Evolutionary conservation across 441 rosid species (phyloP).

Genomic region (Sinapis alba): DNA sequence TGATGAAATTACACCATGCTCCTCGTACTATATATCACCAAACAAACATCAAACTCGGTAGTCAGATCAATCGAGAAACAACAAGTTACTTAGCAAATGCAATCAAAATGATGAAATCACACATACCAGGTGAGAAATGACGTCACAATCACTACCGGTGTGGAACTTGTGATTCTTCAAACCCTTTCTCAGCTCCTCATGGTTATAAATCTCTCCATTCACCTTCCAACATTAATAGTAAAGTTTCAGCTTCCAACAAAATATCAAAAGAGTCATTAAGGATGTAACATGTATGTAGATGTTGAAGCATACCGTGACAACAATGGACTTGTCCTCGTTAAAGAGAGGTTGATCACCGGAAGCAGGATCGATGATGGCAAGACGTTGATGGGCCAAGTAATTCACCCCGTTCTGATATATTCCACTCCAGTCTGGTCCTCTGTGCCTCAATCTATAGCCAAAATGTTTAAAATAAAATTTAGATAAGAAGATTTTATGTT

Average conservation of each 20-base stretch:
- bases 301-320: conserved; percentile 58
- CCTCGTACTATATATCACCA: no score
- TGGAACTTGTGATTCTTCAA: conserved; percentile 70
- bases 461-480: neutral
- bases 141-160: conserved; percentile 90
- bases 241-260: neutral
- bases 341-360: conserved; percentile 94
- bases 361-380: conserved; percentile 86
- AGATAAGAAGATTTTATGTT: no score
- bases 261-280: neutral
- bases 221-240: conserved; percentile 45
- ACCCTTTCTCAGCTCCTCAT: conserved; percentile 66
- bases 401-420: conserved; percentile 68
- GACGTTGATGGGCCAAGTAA: conserved; percentile 80
- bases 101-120: neutral
- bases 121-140: conserved; percentile 83
- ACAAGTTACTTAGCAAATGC: neutral
- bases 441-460: conserved; percentile 73
- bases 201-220: conserved; percentile 93
- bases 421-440: conserved; percentile 99
- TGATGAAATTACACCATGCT: no score
- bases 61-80: neutral
- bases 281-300: neutral
- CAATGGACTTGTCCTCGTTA: conserved; percentile 72
- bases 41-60: no score